Base-by-base conservation (phyloP, 352 stramenopile genomes). In the Pythium sukuiense region DNA sequence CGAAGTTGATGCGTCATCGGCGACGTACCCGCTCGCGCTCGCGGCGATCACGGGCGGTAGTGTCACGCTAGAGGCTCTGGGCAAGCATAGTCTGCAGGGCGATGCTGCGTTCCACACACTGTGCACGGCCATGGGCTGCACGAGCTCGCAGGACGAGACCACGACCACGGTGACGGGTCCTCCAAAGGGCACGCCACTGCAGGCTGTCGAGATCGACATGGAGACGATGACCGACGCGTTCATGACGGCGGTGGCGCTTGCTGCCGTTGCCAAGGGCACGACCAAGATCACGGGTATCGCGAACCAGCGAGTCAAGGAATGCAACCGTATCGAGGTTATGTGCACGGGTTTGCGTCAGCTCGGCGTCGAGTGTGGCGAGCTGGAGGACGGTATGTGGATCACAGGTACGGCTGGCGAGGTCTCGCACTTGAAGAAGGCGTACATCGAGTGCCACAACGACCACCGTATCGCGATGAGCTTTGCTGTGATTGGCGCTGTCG, bases 381-480 rank as follows among this genome's bases (percentile, higher is more conserved):
- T 93, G 9, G 73, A 77, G 3, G 85, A 95, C 54, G 87, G 87
- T 8, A 89, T 95, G 33, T 91, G 81, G 82, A 81, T 95, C 63
- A 87, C 76, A 50, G 87, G 87, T 18, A 85, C 73, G 41, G 80
- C 55, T 3, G 85, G 80, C 32, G 77, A 85, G 52, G 77, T 73
- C 1, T 53, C 72, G 16, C 76, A 84, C 29, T 61, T 90, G 43
- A 79, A 85, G 54, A 81, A 80, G 67, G 79, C 82, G 26, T 76
- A 68, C 41, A 88, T 96, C 56, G 81, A 81, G 37, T 95, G 87
- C 62, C 98, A 99, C 79, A 98, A 99, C 67, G 96, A 99, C 81
- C 97, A 99, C 76, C 89, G 97, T 60, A 99, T 99, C 78, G 96
- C 97, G 24, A 99, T 99, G 96, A 98, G 95, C 64, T 99, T 99